These are phyloP conservation scores for Rhododendron griersonianum DNA, from an alignment of 148 eudicot genomes.

Conservation along the genomic window DNA sequence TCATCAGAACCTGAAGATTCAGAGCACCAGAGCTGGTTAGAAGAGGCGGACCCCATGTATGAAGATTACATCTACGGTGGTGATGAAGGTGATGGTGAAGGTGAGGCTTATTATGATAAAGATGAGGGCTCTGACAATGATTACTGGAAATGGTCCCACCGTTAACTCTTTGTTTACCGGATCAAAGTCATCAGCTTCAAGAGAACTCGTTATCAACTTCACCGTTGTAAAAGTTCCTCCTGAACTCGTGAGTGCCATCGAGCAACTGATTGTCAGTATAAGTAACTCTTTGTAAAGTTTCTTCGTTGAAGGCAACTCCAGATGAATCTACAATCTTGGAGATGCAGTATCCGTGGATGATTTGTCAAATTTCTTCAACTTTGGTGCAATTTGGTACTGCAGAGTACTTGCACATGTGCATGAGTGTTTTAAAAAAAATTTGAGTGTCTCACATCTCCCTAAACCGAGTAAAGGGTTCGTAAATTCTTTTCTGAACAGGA, in stretches of 20 bases:
- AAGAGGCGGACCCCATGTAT: conserved; percentile 21
- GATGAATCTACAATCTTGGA: neutral
- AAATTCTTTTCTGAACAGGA: neutral
- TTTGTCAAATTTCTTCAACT: neutral
- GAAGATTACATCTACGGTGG: conserved; percentile 31
- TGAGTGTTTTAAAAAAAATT: neutral
- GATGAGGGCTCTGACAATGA: conserved; percentile 16
- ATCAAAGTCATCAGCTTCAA: neutral
- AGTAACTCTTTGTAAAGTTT: neutral
- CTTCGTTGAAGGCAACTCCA: neutral
- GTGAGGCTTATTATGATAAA: conserved; percentile 1
- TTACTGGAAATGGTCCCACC: conserved; percentile 11
- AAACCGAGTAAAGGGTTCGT: neutral
- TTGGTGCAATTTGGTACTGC: neutral
- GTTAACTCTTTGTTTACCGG: neutral
- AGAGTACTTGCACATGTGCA: neutral
- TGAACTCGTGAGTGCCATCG: neutral
- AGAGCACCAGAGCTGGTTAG: conserved; percentile 15
- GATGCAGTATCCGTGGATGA: neutral
- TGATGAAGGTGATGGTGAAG: neutral
- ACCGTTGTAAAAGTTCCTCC: neutral
- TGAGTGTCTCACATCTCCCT: neutral
- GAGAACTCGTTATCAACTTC: neutral
- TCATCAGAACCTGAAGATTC: conserved; percentile 17
- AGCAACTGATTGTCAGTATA: neutral